A percentile compares a stretch with the other conserved stretches of the same genome.
These are phyloP conservation scores for Wallacemonas sp. DNA, from an alignment of 208 protist genomes.

Conservation along the genomic window DNA sequence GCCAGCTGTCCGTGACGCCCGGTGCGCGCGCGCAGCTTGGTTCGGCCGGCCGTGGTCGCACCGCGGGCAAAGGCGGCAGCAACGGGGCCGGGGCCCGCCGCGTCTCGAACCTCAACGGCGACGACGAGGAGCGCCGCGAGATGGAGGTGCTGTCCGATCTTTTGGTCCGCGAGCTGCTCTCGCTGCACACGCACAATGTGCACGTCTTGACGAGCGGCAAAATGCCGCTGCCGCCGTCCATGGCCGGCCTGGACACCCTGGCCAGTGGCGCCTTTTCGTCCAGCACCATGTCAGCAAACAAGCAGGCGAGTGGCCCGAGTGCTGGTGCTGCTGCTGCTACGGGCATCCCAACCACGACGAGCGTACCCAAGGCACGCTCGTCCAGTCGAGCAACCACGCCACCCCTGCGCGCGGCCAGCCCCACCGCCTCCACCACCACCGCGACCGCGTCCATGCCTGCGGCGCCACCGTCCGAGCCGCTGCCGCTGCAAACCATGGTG, in stretches of 20 bases:
- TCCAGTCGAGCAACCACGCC: not conserved
- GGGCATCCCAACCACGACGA: too few species aligned
- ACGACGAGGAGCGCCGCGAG: slow-evolving; percentile 44
- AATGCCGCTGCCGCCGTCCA: slow-evolving; percentile 14
- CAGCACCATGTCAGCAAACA: not conserved
- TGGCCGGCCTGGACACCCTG: not conserved
- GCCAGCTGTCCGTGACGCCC: slow-evolving; percentile 2
- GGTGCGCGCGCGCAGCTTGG: slow-evolving; percentile 1
- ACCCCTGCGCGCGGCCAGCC: not conserved
- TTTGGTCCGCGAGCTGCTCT: slow-evolving; percentile 50
- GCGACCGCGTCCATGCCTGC: not conserved
- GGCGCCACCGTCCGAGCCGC: slow-evolving; percentile 3
- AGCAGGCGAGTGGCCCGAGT: not conserved
- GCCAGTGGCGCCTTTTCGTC: not conserved
- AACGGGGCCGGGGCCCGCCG: not conserved
- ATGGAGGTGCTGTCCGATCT: slow-evolving; percentile 54
- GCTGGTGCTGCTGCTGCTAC: too few species aligned
- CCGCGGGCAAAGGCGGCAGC: slow-evolving; percentile 1
- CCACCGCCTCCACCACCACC: not conserved
- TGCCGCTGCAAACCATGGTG: slow-evolving; percentile 33
- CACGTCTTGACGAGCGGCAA: slow-evolving; percentile 11
- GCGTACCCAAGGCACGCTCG: not conserved
- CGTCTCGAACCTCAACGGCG: slow-evolving; percentile 17
- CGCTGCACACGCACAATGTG: slow-evolving; percentile 76
- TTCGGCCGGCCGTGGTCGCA: slow-evolving; percentile 13